A percentile compares a stretch with the other conserved stretches of the same genome.
These are phyloP conservation scores for Cordyceps javanica DNA, from an alignment of 2,329 filamentous ascomycete genomes.

Conservation along the genomic window DNA sequence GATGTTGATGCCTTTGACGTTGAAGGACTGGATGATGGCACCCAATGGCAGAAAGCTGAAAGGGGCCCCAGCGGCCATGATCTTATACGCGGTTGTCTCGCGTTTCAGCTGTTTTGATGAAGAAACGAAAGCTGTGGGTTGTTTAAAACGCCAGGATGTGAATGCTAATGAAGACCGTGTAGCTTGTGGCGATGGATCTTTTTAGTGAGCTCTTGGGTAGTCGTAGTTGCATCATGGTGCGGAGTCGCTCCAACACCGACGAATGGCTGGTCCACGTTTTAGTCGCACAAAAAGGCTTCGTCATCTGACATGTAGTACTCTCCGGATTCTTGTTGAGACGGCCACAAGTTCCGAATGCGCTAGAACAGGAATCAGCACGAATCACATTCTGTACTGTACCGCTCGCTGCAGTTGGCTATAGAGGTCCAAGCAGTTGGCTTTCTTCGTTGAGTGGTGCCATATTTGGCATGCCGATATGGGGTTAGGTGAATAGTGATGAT, in stretches of 20 bases:
- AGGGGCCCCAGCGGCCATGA: slow-evolving; percentile 33
- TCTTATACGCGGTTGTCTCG: not conserved
- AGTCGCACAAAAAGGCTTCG: not conserved
- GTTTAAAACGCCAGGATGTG: not conserved
- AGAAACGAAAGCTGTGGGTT: not conserved
- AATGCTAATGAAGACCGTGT: slow-evolving; percentile 17
- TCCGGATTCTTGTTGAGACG: not conserved
- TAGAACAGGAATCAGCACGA: not conserved
- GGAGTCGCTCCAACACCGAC: not conserved
- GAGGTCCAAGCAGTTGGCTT: too few species aligned
- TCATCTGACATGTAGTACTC: slow-evolving; percentile 7
- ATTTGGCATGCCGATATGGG: not conserved
- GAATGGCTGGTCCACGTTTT: slow-evolving; percentile 3
- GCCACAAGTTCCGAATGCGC: not conserved
- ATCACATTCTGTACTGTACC: not conserved
- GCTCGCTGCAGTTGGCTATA: too few species aligned
- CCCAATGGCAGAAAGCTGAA: slow-evolving; percentile 68
- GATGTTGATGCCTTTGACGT: slow-evolving; percentile 73
- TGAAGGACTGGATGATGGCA: slow-evolving; percentile 76
- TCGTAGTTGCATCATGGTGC: slow-evolving; percentile 1
- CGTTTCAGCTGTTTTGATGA: not conserved
- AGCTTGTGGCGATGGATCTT: not conserved
- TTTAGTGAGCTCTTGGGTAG: slow-evolving; percentile 4
- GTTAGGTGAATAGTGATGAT: not conserved
- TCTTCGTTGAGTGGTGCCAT: not conserved